Conservation (phyloP, 2,329 filamentous ascomycete species). For the Sporothrix brasiliensis region DNA sequence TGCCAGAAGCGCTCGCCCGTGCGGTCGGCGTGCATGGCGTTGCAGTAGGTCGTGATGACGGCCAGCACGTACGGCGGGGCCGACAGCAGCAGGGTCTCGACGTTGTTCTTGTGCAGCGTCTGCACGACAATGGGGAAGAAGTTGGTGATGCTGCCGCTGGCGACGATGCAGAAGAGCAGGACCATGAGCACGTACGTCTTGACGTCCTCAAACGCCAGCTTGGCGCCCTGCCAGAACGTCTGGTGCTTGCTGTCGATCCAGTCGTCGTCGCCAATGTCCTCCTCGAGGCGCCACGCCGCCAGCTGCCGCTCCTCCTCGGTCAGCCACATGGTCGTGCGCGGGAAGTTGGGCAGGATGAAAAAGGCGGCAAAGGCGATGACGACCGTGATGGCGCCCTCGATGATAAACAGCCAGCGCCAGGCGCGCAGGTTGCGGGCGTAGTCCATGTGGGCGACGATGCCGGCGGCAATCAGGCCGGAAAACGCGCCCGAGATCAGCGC, state of each 20-base stretch:
- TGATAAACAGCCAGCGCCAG: conserved; percentile 35
- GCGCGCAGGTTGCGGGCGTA: conserved; percentile 58
- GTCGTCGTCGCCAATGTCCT: conserved; percentile 63
- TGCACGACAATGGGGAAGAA: conserved; percentile 70
- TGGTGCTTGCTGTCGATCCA: conserved; percentile 60
- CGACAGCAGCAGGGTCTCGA: conserved; percentile 64
- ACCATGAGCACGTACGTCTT: conserved; percentile 64
- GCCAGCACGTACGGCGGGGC: conserved; percentile 67
- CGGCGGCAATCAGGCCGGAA: conserved; percentile 61
- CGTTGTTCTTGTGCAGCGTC: conserved; percentile 64
- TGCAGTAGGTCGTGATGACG: conserved; percentile 63
- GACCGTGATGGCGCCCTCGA: conserved; percentile 34
- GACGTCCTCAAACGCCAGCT: conserved; percentile 57
- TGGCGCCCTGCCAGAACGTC: conserved; percentile 58
- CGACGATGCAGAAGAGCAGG: conserved; percentile 60
- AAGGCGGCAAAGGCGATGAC: conserved; percentile 37
- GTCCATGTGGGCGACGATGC: conserved; percentile 68
- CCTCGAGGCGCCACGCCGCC: conserved; percentile 51
- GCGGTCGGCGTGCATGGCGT: conserved; percentile 71
- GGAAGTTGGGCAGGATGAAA: conserved; percentile 61
- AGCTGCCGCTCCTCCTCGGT: conserved; percentile 50
- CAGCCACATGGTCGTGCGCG: conserved; percentile 53
- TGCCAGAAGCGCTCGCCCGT: conserved; percentile 73
- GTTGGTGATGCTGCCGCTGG: conserved; percentile 62
- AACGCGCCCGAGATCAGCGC: conserved; percentile 68